Conservation (phyloP, 2,329 filamentous ascomycete species). For the Sporothrix brunneoviolacea region DNA sequence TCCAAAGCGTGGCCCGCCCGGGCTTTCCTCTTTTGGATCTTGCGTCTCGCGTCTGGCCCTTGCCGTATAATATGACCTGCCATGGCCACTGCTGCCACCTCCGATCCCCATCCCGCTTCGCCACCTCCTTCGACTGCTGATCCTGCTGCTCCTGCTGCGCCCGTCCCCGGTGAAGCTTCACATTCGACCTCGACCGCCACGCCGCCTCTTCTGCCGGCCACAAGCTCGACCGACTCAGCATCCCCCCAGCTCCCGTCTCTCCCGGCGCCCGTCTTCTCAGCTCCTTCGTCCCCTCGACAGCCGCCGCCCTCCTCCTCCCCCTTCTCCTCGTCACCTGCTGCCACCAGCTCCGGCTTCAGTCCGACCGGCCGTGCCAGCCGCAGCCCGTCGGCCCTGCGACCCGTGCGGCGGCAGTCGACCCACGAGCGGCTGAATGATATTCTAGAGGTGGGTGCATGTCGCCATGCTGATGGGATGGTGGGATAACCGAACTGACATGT, state of each 20-base stretch:
- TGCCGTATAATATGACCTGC: background rate
- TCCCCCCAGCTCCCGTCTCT: background rate
- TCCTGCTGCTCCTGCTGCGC: background rate
- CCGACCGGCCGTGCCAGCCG: background rate
- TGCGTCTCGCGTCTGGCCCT: background rate
- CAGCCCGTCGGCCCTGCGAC: conserved; percentile 4
- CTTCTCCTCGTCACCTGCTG: background rate
- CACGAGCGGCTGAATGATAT: conserved; percentile 28
- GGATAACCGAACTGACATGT: background rate
- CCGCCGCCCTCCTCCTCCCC: background rate
- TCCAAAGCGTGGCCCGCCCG: background rate
- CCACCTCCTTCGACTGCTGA: too few species aligned
- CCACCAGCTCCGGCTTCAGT: background rate
- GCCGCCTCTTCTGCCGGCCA: background rate
- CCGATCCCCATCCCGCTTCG: conserved; percentile 1
- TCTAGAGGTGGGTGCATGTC: conserved; percentile 24
- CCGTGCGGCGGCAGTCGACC: conserved; percentile 22
- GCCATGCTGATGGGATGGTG: background rate
- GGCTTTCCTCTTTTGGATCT: conserved; percentile 1
- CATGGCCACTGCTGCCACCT: conserved; percentile 1
- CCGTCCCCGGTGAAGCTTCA: too few species aligned
- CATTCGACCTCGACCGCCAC: background rate
- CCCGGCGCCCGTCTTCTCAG: background rate
- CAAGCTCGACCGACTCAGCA: background rate
- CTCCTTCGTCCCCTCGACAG: background rate